A percentile compares a stretch with the other conserved stretches of the same genome.
Evolutionary conservation across 345 rosid species (phyloP).

Genomic region (Arabis hirsuta): DNA sequence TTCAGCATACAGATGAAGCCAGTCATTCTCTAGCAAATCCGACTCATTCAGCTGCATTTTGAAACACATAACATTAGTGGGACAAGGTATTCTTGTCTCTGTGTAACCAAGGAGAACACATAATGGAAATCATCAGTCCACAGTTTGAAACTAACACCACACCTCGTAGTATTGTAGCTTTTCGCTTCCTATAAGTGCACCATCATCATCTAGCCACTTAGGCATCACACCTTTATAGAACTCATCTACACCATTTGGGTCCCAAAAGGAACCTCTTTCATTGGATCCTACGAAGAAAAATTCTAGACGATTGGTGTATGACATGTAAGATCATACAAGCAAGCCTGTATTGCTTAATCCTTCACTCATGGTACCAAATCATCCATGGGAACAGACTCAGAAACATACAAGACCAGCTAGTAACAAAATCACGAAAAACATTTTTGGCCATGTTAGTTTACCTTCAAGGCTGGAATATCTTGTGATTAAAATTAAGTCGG

Average conservation of each 20-base stretch:
- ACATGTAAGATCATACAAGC: neutral
- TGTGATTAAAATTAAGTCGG: neutral
- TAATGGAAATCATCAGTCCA: too few relatives aligned
- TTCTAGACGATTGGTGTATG: too few relatives aligned
- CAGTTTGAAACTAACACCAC: neutral
- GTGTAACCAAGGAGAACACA: neutral
- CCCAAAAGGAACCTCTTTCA: neutral
- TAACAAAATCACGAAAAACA: too few relatives aligned
- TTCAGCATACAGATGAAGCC: constrained; percentile 4
- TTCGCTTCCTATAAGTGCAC: neutral
- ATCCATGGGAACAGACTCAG: too few relatives aligned
- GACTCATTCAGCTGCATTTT: neutral
- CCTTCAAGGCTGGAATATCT: neutral
- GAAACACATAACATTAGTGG: neutral
- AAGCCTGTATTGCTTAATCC: neutral
- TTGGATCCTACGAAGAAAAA: neutral
- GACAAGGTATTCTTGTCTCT: too few relatives aligned
- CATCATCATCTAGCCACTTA: constrained; percentile 13
- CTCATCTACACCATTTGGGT: neutral
- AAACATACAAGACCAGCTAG: too few relatives aligned
- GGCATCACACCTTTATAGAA: neutral
- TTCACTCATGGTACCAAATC: too few relatives aligned
- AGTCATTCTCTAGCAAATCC: constrained; percentile 5
- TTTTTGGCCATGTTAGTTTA: neutral
- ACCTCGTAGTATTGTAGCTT: neutral